Evolutionary conservation across 768 basidiomycete genomes (phyloP).

Genomic region (Austroboletus eburneus): DNA sequence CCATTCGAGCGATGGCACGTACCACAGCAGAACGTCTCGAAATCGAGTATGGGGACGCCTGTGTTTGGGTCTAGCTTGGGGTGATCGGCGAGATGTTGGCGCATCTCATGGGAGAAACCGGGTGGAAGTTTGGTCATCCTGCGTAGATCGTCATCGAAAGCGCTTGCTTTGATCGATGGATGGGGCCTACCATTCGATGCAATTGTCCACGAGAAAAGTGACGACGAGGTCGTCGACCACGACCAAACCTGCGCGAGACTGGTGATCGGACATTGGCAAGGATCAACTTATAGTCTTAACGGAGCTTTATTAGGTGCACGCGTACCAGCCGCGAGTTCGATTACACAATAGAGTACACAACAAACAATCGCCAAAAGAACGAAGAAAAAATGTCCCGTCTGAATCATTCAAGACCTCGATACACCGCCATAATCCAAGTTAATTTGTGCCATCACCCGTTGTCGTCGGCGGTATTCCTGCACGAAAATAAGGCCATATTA

Average conservation of each 20-base stretch:
- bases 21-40: constrained; percentile 72
- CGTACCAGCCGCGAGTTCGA: too few species aligned
- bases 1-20: constrained; percentile 16
- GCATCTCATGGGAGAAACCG: constrained; percentile 71
- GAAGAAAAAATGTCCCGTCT: neutral
- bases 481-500: neutral
- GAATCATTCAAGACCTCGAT: constrained; percentile 16
- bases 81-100: constrained; percentile 54
- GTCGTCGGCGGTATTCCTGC: constrained; percentile 71
- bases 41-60: constrained; percentile 62
- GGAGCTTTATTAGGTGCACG: neutral
- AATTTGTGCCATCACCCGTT: constrained; percentile 54
- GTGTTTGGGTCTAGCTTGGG: constrained; percentile 41
- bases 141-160: neutral
- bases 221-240: constrained; percentile 41
- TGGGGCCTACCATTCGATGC: constrained; percentile 66
- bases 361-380: neutral
- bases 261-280: constrained; percentile 9
- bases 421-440: constrained; percentile 56
- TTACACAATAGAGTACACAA: too few species aligned
- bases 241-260: constrained; percentile 18
- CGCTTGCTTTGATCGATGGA: neutral
- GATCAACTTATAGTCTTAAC: neutral
- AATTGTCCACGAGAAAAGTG: constrained; percentile 73
- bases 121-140: constrained; percentile 81